Evolutionary conservation across 345 rosid genomes (phyloP), one percentile per base, ranked within the genome.

Genomic region (Aurinia saxatilis): DNA sequence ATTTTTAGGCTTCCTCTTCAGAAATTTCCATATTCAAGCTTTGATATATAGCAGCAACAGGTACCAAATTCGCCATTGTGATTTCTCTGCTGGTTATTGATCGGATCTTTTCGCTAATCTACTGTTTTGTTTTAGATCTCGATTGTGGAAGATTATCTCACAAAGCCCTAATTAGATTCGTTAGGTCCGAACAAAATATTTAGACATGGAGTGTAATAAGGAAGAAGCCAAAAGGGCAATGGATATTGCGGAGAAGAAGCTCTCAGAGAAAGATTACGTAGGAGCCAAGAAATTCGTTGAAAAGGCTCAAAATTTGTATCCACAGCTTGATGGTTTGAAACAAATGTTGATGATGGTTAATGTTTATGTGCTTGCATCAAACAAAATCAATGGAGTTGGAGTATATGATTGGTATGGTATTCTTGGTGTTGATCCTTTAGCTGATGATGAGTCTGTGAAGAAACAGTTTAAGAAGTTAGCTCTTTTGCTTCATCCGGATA

Each of bases 401-500:
- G 88, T 88, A 56, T 48, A 56, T 12, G 85, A 86, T 66, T 90
- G 97, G 97, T 84, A 84, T 8, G 79, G 83, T 42, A 38, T 86
- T 18, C 85, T 86, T 10, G 85, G 91, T 47, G 75, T 75, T 4
- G 79, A 68, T 52, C 79, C 88, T 19, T 74, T 40, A 57, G 86
- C 75, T 67, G 84, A 81, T 68, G 90, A 81, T 33, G 90, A 82
- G 8, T 48, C 68, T 1, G 50, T 84, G 1, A 81, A 72, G 73
- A 86, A 72, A 71, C 89, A 84, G 15, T 89, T 81, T 56, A 76
- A 80, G 63, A 86, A 79, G 81, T 77, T 87, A 38, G 87, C 83
- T 37, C 68, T 85, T 54, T 67, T 76, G 71, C 88, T 88, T 57
- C 96, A 86, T 60, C 98, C 98, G 2, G 95, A 91, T 55, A 91